Base-by-base conservation (phyloP, 2,329 filamentous ascomycete genomes). In the Leptographium radiaticola region DNA sequence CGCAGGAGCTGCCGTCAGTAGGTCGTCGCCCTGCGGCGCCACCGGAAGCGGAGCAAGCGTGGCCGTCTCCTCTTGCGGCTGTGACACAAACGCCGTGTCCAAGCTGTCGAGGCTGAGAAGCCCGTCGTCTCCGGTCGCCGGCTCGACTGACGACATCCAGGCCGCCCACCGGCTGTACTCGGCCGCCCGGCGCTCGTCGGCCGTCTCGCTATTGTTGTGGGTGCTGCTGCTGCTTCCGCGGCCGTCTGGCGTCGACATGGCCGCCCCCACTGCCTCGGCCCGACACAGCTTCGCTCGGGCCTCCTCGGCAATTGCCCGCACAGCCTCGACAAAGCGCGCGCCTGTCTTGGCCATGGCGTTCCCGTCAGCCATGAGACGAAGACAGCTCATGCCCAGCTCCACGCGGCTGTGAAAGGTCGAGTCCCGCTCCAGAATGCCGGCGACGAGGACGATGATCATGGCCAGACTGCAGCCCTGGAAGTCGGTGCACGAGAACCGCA, bases 391-490 rank as follows among this genome's bases (percentile, higher is more conserved):
- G 25, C 49, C 49, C 4, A 51, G 30, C 20, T 33, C n/a, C 12
- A 43, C 49, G 18, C 49, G 36, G 12, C 12, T 34, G 7, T 51
- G 25, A 25, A 20, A 43, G 38, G 7, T n/a, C 3, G 49, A 9
- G 20, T 43, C 49, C 18, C 38, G 18, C 16, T 51, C 49, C 49
- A 51, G 16, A 20, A 51, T 42, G 36, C 49, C 38, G 1, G 49
- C 36, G 2, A 51, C 12, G 11, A 51, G 39, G 1, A 42, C 20
- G 3, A 42, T 42, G 18, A 51, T 31, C 5, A 25, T 51, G 12
- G 49, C 39, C 11, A 39, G 18, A 20, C 49, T 51, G 49, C 49
- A 51, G 36, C 36, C 49, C 30, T 51, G 49, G 39, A 51, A 51
- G 39, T 51, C 49, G 38, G 49, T 51, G 20, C 10, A 51, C 4